A percentile compares a stretch with the other conserved stretches of the same genome.
Evolutionary conservation across 768 basidiomycete species (phyloP).

Genomic region (Suillus sp.): DNA sequence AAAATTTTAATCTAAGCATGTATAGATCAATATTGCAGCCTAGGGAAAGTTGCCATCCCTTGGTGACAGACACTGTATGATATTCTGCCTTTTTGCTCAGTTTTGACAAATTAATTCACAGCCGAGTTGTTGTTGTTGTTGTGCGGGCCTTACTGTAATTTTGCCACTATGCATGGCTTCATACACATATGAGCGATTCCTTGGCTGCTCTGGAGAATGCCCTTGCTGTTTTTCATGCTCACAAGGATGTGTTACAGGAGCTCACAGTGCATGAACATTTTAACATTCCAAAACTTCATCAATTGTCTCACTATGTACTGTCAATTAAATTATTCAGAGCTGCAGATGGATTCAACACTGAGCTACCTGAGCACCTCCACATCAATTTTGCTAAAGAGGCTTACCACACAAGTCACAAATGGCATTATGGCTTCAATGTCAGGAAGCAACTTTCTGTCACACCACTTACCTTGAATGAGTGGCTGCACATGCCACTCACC

Average conservation of each 20-base stretch:
- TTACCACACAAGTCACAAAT: too few relatives aligned
- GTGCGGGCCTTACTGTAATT: not conserved
- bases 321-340: too few relatives aligned
- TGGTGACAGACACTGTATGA: not conserved
- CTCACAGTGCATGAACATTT: too few relatives aligned
- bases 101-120: not conserved
- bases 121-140: not conserved
- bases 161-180: not conserved
- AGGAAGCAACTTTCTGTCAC: too few relatives aligned
- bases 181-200: not conserved
- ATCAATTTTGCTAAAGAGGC: too few relatives aligned
- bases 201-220: not conserved
- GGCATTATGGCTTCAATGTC: too few relatives aligned
- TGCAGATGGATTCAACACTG: too few relatives aligned
- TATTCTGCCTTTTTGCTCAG: not conserved
- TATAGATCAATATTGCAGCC: not conserved
- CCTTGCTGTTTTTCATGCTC: too few relatives aligned
- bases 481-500: not conserved
- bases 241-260: too few relatives aligned
- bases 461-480: not conserved
- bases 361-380: too few relatives aligned
- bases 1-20: not conserved
- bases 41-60: not conserved
- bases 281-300: too few relatives aligned
- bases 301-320: too few relatives aligned